Evolutionary conservation across 2,329 filamentous ascomycete genomes (phyloP).

Genomic region (Alternaria viburni): DNA sequence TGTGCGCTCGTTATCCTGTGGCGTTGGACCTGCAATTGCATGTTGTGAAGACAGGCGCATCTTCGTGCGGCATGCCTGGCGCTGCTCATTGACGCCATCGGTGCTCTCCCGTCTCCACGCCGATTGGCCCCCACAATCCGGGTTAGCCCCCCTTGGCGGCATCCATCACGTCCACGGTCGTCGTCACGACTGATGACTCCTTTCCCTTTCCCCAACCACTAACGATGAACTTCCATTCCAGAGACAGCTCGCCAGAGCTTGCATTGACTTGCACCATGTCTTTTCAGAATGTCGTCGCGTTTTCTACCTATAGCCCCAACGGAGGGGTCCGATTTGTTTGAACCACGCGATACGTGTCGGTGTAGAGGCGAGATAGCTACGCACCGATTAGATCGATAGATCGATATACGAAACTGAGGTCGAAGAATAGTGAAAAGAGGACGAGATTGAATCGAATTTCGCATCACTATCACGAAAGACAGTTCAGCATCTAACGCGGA

Average conservation of each 20-base stretch:
- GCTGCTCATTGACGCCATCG: constrained; percentile 20
- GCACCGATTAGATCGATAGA: constrained; percentile 26
- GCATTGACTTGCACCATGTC: constrained; percentile 24
- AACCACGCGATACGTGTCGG: constrained; percentile 39
- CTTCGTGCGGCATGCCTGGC: background rate
- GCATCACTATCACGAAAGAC: background rate
- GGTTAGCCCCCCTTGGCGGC: constrained; percentile 25
- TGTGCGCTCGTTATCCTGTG: background rate
- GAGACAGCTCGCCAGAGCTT: constrained; percentile 36
- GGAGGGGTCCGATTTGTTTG: constrained; percentile 58
- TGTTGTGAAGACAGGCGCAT: constrained; percentile 1
- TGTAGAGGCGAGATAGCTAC: constrained; percentile 35
- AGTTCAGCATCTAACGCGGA: background rate
- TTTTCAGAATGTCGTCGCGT: constrained; percentile 33
- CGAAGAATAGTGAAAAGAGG: background rate
- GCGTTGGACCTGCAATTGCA: background rate
- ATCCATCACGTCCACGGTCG: constrained; percentile 12
- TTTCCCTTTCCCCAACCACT: constrained; percentile 28
- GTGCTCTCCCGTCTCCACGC: constrained; percentile 13
- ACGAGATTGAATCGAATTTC: background rate
- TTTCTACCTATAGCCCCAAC: constrained; percentile 59
- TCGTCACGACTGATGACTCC: constrained; percentile 28
- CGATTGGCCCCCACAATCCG: constrained; percentile 26
- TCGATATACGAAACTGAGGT: constrained; percentile 2
- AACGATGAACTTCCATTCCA: constrained; percentile 36